Evolutionary conservation across 1,139 yeast genomes (phyloP).

Genomic region (Debaryomyces robertsiae): DNA sequence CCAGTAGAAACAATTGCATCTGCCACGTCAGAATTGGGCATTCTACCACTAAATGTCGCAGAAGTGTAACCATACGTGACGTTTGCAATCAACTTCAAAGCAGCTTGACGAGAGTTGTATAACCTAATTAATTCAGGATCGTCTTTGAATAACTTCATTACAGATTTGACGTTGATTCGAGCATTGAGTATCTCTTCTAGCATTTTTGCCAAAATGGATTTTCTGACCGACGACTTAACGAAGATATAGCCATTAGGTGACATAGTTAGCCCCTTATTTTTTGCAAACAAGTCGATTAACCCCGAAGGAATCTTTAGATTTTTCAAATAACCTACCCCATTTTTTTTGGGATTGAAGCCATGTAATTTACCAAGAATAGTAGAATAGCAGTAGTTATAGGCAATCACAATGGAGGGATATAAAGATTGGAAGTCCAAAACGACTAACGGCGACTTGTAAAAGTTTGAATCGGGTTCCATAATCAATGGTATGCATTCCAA

Average conservation of each 20-base stretch:
- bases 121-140: conserved; percentile 51
- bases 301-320: conserved; percentile 58
- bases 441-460: conserved; percentile 84
- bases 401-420: conserved; percentile 90
- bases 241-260: conserved; percentile 90
- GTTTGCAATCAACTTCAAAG: conserved; percentile 86
- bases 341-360: conserved; percentile 46
- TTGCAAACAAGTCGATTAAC: conserved; percentile 51
- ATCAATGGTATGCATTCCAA: conserved; percentile 86
- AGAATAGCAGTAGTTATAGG: conserved; percentile 89
- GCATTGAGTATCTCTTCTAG: conserved; percentile 78
- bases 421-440: conserved; percentile 92
- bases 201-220: conserved; percentile 82
- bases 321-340: conserved; percentile 39
- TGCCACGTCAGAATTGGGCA: conserved; percentile 96
- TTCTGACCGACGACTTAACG: conserved; percentile 64
- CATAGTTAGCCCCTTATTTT: conserved; percentile 54
- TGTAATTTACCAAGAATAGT: conserved; percentile 76
- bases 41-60: conserved; percentile 92
- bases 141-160: conserved; percentile 59
- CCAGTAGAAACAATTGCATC: conserved; percentile 94
- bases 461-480: conserved; percentile 86
- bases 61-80: conserved; percentile 96
- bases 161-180: conserved; percentile 73
- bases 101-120: conserved; percentile 79